phyloP scores from a whole-genome alignment of 176 grass and related monocot genomes.

The Hyparrhenia diplandra region DNA sequence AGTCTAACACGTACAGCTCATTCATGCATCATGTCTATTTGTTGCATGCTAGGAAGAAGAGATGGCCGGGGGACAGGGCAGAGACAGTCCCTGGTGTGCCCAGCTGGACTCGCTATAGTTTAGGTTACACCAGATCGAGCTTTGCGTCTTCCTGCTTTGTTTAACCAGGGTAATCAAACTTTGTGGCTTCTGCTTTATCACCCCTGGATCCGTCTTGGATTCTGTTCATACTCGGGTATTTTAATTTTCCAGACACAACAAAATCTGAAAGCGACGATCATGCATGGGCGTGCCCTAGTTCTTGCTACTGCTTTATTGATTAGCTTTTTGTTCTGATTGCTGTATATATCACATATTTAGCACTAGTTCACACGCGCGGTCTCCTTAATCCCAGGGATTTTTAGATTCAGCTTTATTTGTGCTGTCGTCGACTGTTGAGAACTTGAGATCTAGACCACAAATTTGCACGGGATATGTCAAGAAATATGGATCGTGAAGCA shows the following conservation, averaged over 20 bases:
- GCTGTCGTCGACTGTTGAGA: neutral
- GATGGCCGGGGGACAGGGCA: slow-evolving; percentile 35
- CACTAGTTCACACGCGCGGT: neutral
- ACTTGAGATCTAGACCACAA: neutral
- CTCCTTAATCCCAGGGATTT: neutral
- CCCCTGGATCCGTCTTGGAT: slow-evolving; percentile 27
- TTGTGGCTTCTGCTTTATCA: slow-evolving; percentile 3
- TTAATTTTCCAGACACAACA: neutral
- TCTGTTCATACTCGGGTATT: slow-evolving; percentile 25
- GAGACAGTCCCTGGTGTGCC: slow-evolving; percentile 52
- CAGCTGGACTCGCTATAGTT: slow-evolving; percentile 41
- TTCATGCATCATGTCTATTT: neutral
- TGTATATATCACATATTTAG: too few relatives aligned
- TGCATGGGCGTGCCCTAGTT: neutral
- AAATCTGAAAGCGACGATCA: slow-evolving; percentile 3
- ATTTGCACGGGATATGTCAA: neutral
- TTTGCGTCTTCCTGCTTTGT: slow-evolving; percentile 1
- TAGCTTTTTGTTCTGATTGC: slow-evolving; percentile 19
- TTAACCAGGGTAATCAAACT: neutral
- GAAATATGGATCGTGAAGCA: neutral
- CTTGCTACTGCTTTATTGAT: neutral
- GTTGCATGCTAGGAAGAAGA: too few relatives aligned
- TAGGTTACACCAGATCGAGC: slow-evolving; percentile 8
- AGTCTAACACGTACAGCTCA: too few relatives aligned
- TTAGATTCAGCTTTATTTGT: neutral